Percentiles rank a stretch among this genome's conserved stretches.
phyloP scores from a whole-genome alignment of 495 filamentous ascomycete genomes.

The Tuber melanosporum region DNA sequence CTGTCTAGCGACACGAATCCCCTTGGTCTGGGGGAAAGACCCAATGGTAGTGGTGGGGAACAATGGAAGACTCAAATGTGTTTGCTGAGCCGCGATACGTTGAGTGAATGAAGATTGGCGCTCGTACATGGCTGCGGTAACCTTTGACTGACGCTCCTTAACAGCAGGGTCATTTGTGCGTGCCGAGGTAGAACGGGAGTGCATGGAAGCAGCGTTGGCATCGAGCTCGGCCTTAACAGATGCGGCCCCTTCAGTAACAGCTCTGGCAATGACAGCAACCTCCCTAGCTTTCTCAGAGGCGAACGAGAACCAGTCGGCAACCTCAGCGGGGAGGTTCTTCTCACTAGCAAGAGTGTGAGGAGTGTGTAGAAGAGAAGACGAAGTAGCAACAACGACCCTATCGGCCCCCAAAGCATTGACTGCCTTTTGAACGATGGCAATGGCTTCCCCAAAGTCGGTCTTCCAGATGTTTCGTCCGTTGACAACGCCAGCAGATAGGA shows the following conservation, averaged over 20 bases:
- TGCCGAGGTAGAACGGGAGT: conserved; percentile 79
- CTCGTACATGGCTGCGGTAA: conserved; percentile 79
- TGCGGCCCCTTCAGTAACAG: conserved; percentile 81
- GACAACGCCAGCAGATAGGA: conserved; percentile 88
- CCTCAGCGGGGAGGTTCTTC: conserved; percentile 89
- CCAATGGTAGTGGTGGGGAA: conserved; percentile 99
- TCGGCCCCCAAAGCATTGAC: conserved; percentile 91
- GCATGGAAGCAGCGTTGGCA: conserved; percentile 86
- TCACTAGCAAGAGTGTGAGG: conserved; percentile 95
- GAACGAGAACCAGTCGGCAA: conserved; percentile 98
- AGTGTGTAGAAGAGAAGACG: conserved; percentile 92
- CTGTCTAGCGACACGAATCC: conserved; percentile 91
- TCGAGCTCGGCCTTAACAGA: conserved; percentile 78
- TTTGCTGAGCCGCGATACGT: conserved; percentile 78
- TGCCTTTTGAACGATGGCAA: conserved; percentile 78
- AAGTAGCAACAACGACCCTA: conserved; percentile 90
- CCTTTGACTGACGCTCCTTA: conserved; percentile 84
- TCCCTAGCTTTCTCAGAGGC: conserved; percentile 89
- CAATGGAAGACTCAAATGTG: conserved; percentile 79
- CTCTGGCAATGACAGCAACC: conserved; percentile 90
- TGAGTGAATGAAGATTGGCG: conserved; percentile 79
- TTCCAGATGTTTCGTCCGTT: conserved; percentile 99
- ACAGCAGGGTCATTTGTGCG: conserved; percentile 94
- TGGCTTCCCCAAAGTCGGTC: conserved; percentile 89
- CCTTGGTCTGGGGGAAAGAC: conserved; percentile 97